Conservation (phyloP, 805 yeast genomes). For the Lipomyces chichibuensis region DNA sequence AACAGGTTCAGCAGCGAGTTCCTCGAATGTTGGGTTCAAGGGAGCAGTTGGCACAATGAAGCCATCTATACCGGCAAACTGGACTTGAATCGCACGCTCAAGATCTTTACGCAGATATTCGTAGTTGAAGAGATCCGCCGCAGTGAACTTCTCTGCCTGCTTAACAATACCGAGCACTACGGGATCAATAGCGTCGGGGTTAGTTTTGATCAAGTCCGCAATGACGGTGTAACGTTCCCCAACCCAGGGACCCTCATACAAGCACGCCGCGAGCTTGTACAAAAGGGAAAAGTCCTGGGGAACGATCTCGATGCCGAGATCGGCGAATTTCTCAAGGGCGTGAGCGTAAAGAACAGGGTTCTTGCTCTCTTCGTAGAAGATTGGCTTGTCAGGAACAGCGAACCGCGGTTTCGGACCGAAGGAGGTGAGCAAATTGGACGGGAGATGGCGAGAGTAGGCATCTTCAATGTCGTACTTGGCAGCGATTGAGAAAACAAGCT, state of each 20-base stretch:
- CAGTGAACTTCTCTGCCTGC: slow-evolving; percentile 76
- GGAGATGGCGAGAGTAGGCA: slow-evolving; percentile 79
- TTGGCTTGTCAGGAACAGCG: slow-evolving; percentile 73
- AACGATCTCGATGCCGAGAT: slow-evolving; percentile 62
- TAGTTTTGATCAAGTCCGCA: slow-evolving; percentile 67
- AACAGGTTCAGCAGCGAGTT: slow-evolving; percentile 77
- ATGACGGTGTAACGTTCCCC: slow-evolving; percentile 90
- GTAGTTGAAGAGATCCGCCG: slow-evolving; percentile 79
- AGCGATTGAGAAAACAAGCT: slow-evolving; percentile 67
- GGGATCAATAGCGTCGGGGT: slow-evolving; percentile 80
- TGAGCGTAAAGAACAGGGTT: slow-evolving; percentile 69
- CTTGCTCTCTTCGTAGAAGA: slow-evolving; percentile 80
- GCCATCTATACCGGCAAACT: slow-evolving; percentile 68
- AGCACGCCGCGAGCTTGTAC: slow-evolving; percentile 77
- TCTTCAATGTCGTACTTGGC: slow-evolving; percentile 74
- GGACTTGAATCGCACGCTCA: slow-evolving; percentile 61
- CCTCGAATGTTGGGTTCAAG: slow-evolving; percentile 77
- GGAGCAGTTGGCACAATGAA: slow-evolving; percentile 93
- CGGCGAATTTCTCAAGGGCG: slow-evolving; percentile 60
- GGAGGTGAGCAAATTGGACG: slow-evolving; percentile 61
- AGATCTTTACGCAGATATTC: slow-evolving; percentile 88
- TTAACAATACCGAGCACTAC: slow-evolving; percentile 75
- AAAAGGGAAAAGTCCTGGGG: slow-evolving; percentile 74
- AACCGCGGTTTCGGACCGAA: slow-evolving; percentile 65
- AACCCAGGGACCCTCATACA: slow-evolving; percentile 99